Evolutionary conservation across 257 asterid species (phyloP), one percentile per base, ranked within the genome.

Genomic region (Ligustrum vulgare): DNA sequence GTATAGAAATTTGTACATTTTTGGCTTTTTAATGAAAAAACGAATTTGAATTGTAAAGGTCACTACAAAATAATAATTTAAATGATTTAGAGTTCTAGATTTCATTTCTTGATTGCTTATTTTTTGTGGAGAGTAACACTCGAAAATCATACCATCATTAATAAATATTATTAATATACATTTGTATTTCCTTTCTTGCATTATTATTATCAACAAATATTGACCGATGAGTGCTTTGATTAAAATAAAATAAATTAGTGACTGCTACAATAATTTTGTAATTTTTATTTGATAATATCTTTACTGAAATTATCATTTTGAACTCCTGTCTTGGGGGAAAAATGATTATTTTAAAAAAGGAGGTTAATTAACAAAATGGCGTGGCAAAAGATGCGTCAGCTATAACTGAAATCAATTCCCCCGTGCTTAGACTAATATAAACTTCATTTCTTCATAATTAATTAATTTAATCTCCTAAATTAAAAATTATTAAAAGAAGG

Each of bases 301-400:
- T n/a, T 4, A n/a, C 34, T 23, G 32, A 10, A 22, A 60, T 60
- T 60, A 34, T 60, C 35, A 23, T 60, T 60, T 60, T 60, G 67
- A 9, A 12, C 34, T 23, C 4, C 67, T 60, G 67, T 60, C 67
- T 60, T 23, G 8, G 47, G 11, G 1, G 10, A 23, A 25, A 60
- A 20, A 49, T 56, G 15, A 20, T 60, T 60, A 60, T 22, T 23
- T 60, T 23, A n/a, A 11, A 6, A 10, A 23, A 4, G 73, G 22
- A 18, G 8, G 76, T 72, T 72, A 72, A 51, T 20, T 72, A 54
- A n/a, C 56, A 62, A 23, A 62, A 62, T 73, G 58, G 71, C 45
- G 63, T 33, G 73, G 72, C 66, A 33, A 47, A 47, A 4, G 36
- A 20, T 47, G 39, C 78, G 56, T 49, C 56, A 75, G 25, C 37